Base-by-base conservation (phyloP, 371 early-diverging fungal genomes). In the Lichtheimia hyalospora region DNA sequence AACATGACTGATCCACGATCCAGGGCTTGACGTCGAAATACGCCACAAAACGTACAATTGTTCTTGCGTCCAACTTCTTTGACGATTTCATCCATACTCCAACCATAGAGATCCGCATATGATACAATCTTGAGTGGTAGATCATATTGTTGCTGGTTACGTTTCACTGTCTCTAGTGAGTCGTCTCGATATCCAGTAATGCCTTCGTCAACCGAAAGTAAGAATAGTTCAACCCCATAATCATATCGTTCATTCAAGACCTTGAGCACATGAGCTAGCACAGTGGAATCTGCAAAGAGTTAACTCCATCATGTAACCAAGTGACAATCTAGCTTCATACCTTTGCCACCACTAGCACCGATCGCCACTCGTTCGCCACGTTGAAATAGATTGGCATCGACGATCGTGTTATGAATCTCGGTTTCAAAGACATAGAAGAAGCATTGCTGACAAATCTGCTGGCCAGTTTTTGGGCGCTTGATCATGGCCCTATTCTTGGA, bases 41-140 rank as follows among this genome's bases (percentile, higher is more conserved):
- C 98, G 48, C 99, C 99, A 69, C 99, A 99, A 68, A 97, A 99
- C 13, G 99, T 99, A 84, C 99, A 99, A 74, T 99, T 99, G 73
- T 96, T 97, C 70, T 97, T 98, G 60, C 89, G 85, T 0, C 99
- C 99, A 16, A 97, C 93, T 64, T 92, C 89, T 49, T 87, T 85
- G 15, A 99, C 99, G 62, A 99, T 98, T 43, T 89, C 86, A 80
- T 99, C 99, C 99, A 99, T 99, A 57, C 93, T 94, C 94, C 98
- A 94, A 7, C 97, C 97, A 75, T 97, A 99, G 6, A 98, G 76
- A 56, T 99, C 96, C 62, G 91, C 83, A 73, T 98, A 99, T 0
- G 94, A 93, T 16, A 99, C 88, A 60, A 99, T 95, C 70, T 93
- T 89, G 7, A 99, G 78, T 2, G 98, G 97, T 43, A 99, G 81